phyloP scores from a whole-genome alignment of 208 protist genomes.

The Leishmania lainsoni region DNA sequence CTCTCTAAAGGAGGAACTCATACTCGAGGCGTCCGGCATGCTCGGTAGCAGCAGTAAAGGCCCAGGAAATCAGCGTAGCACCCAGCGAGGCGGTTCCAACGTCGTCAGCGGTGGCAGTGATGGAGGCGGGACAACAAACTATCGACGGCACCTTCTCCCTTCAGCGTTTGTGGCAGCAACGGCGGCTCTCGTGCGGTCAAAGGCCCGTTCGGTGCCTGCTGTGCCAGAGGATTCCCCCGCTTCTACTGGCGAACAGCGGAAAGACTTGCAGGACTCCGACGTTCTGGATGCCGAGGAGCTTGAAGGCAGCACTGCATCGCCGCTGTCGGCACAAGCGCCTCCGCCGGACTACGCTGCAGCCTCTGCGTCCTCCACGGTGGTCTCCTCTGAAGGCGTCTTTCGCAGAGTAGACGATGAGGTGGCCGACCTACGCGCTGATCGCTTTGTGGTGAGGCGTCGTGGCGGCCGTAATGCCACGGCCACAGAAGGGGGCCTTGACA shows the following conservation, averaged over 20 bases:
- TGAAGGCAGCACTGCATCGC: not conserved
- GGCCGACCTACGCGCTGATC: not conserved
- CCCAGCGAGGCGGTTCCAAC: not conserved
- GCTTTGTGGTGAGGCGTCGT: not conserved
- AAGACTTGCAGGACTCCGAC: not conserved
- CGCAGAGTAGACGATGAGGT: conserved; percentile 20
- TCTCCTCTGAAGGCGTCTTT: not conserved
- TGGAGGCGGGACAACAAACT: conserved; percentile 3
- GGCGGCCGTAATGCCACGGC: not conserved
- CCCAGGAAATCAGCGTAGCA: not conserved
- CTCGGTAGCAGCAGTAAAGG: not conserved
- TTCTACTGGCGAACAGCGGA: not conserved
- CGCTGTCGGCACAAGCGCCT: not conserved
- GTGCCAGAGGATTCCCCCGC: not conserved
- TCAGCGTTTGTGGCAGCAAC: not conserved
- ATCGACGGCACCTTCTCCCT: conserved; percentile 23
- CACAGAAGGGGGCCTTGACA: conserved; percentile 10
- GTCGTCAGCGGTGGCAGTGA: not conserved
- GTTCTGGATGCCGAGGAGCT: conserved; percentile 25
- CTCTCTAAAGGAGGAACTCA: conserved; percentile 53
- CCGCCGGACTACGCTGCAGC: conserved; percentile 12
- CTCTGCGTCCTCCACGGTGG: not conserved
- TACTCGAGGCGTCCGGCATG: conserved; percentile 35
- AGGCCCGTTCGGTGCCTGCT: not conserved
- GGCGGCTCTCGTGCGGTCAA: not conserved